These are phyloP conservation scores for Diutina ranongensis DNA, from an alignment of 1,139 yeast species.

Conservation along the genomic window DNA sequence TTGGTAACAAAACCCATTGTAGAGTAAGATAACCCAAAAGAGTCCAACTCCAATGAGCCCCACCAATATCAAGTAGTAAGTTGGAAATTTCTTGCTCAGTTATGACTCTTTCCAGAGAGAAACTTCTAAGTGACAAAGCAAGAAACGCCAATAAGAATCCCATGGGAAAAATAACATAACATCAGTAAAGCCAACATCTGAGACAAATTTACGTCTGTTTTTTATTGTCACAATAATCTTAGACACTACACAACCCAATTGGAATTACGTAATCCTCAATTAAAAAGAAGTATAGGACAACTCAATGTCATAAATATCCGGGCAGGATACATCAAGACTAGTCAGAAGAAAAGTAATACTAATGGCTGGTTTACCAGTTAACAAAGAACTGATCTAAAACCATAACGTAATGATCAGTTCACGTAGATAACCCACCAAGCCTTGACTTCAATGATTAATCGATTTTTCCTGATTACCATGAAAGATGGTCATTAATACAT, in stretches of 20 bases:
- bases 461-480: too few species aligned
- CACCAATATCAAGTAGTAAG: not conserved
- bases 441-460: too few species aligned
- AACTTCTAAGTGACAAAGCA: slow-evolving; percentile 17
- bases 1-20: too few species aligned
- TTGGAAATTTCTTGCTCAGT: not conserved
- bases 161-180: too few species aligned
- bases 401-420: too few species aligned
- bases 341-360: slow-evolving; percentile 25
- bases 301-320: slow-evolving; percentile 25
- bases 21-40: too few species aligned
- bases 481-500: too few species aligned
- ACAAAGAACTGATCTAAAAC: slow-evolving; percentile 48
- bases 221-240: slow-evolving; percentile 36
- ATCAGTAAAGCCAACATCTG: slow-evolving; percentile 40
- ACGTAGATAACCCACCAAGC: too few species aligned
- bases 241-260: slow-evolving; percentile 21
- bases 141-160: slow-evolving; percentile 30
- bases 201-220: slow-evolving; percentile 37
- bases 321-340: slow-evolving; percentile 48
- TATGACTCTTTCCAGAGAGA: not conserved
- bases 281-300: slow-evolving; percentile 26
- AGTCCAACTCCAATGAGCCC: too few species aligned
- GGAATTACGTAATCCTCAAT: slow-evolving; percentile 44
- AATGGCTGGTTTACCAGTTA: slow-evolving; percentile 43